A percentile compares a stretch with the other conserved stretches of the same genome.
Conservation (phyloP, 106 monocot species). For the Agapanthus africanus region DNA sequence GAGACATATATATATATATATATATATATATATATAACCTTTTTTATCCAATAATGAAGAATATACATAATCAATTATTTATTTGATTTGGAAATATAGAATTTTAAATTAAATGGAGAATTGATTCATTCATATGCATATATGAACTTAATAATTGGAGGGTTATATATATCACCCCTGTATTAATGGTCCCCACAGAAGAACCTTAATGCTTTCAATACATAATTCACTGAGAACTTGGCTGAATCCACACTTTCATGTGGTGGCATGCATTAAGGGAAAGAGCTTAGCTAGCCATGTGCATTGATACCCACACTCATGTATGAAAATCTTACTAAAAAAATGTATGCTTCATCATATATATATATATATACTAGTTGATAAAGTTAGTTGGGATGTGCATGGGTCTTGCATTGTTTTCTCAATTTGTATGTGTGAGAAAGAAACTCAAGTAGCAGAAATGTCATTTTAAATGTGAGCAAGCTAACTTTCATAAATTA, state of each 20-base stretch:
- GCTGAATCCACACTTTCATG: background rate
- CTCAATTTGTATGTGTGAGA: background rate
- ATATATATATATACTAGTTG: conserved; percentile 6
- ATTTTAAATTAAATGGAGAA: no score
- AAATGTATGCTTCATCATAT: background rate
- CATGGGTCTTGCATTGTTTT: background rate
- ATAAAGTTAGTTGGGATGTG: background rate
- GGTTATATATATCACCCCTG: background rate
- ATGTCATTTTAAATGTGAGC: conserved; percentile 13
- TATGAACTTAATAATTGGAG: background rate
- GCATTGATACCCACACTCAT: conserved; percentile 12
- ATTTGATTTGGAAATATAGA: no score
- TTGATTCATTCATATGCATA: background rate
- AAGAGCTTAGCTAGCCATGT: conserved; percentile 6
- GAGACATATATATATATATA: no score
- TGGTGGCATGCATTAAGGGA: background rate
- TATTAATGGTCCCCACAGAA: background rate
- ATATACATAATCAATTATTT: background rate
- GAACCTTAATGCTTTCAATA: background rate
- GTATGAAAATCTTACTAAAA: conserved; percentile 4
- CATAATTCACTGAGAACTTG: background rate
- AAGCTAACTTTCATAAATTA: background rate
- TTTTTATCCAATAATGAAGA: background rate
- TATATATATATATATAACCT: no score
- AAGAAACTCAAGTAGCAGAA: conserved; percentile 7